These are phyloP conservation scores for Warburgia ugandensis DNA, from an alignment of 164 flowering plant genomes.

Conservation along the genomic window DNA sequence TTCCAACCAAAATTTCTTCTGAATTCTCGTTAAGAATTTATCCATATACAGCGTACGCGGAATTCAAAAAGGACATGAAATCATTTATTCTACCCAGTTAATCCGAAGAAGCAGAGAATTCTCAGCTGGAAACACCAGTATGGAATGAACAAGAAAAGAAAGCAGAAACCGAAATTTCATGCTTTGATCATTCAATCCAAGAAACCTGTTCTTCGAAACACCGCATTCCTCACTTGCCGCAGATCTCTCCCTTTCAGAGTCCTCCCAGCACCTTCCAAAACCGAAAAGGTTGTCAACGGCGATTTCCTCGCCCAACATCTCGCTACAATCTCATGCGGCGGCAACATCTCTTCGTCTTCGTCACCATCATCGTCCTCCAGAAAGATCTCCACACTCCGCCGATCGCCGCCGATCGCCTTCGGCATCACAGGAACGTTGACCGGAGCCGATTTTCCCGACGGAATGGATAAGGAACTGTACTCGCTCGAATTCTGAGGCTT, in stretches of 20 bases:
- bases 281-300: constrained; percentile 53
- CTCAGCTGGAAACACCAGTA: too few species aligned
- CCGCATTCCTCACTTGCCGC: constrained; percentile 64
- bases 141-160: too few species aligned
- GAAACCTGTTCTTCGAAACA: constrained; percentile 68
- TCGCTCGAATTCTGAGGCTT: constrained; percentile 14
- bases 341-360: constrained; percentile 39
- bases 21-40: too few species aligned
- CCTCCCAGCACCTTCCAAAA: constrained; percentile 81
- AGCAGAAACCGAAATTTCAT: background rate
- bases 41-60: too few species aligned
- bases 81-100: too few species aligned
- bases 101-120: too few species aligned
- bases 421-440: constrained; percentile 49
- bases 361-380: constrained; percentile 21
- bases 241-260: constrained; percentile 86
- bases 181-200: constrained; percentile 34
- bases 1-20: too few species aligned
- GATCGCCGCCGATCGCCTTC: constrained; percentile 12
- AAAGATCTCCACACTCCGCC: constrained; percentile 12
- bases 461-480: constrained; percentile 20
- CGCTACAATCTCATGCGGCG: constrained; percentile 81
- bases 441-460: constrained; percentile 48
- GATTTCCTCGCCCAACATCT: constrained; percentile 32
- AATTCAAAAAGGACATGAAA: too few species aligned